Evolutionary conservation across 176 grass and related monocot species (phyloP), one percentile per base, ranked within the genome.

Genomic region (Carex littledalei): DNA sequence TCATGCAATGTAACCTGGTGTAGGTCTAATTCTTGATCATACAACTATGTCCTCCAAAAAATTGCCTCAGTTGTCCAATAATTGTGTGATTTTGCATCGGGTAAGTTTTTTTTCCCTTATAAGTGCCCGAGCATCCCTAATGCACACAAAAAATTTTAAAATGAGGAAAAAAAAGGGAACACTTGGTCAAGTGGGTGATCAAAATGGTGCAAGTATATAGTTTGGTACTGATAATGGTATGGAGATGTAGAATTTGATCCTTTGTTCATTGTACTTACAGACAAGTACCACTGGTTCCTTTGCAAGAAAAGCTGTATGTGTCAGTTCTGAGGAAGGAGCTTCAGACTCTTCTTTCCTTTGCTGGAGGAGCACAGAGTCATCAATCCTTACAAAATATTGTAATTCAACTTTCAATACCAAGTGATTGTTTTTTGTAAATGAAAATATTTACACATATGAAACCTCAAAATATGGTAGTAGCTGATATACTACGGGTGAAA

Each of bases 321-420:
- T 94, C 92, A 59, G 83, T 98, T 69, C 84, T 94, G 91, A 93
- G 91, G 67, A 93, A 88, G 78, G 95, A 98, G 58, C 89, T 98
- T 83, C 88, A 88, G 88, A 94, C 92, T 78, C 92, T 98, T 79
- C 91, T 98, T 87, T 93, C 92, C 81, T 86, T 98, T 67, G 85
- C 92, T 63, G 80, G 85, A 77, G 87, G 92, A 88, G 81, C 79
- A 29, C 86, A 89, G 80, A 89, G 89, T 85, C 86, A 91, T 75
- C 95, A 94, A 68, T 94, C 89, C 57, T 85, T 94, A 85, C 95
- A 89, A 65, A 98, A 98, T 86, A 98, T 98, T 84, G 94, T 97
- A 94, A 91, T 87, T n/a, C 2, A 32, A 56, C 80, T 52, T 70
- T 53, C 61, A 8, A 47, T 65, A 41, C 13, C 16, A 13, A 24